These are phyloP conservation scores for Vigna nakashimae DNA, from an alignment of 306 rosid genomes.

Conservation along the genomic window DNA sequence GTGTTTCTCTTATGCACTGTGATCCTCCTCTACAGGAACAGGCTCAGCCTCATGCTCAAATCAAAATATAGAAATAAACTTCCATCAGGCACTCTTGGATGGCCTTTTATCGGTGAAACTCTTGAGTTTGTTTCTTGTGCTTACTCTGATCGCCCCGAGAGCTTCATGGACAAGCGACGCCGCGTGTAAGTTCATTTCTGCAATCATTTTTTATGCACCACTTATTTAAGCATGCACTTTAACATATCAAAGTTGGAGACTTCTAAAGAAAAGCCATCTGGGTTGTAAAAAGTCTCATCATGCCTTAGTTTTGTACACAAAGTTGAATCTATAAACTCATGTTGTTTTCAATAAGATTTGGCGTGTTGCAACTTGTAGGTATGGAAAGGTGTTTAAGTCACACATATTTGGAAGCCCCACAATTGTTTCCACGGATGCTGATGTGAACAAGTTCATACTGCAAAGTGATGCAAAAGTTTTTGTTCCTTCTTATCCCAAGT, in stretches of 20 bases:
- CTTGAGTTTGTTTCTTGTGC: conserved; percentile 80
- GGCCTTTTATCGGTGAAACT: conserved; percentile 94
- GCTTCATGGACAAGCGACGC: conserved; percentile 82
- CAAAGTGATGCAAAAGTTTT: conserved; percentile 93
- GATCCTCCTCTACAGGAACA: conserved; percentile 58
- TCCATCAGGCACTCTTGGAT: conserved; percentile 90
- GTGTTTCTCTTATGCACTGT: conserved; percentile 53
- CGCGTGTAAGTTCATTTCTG: conserved; percentile 57
- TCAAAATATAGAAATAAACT: conserved; percentile 57
- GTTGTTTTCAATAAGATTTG: conserved; percentile 17
- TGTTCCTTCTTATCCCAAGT: conserved; percentile 92
- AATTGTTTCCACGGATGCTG: conserved; percentile 90
- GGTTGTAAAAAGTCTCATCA: conserved; percentile 11
- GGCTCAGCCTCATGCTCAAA: conserved; percentile 47
- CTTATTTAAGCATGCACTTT: conserved; percentile 20
- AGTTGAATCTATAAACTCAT: neutral
- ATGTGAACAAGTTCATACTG: conserved; percentile 79
- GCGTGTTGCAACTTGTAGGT: conserved; percentile 54
- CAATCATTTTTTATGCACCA: conserved; percentile 20
- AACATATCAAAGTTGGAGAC: neutral
- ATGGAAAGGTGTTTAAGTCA: conserved; percentile 95
- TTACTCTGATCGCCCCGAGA: conserved; percentile 90
- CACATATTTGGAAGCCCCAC: conserved; percentile 96
- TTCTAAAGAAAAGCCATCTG: neutral
- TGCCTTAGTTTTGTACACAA: conserved; percentile 1